A percentile compares a stretch with the other conserved stretches of the same genome.
Conservation (phyloP, 371 early-diverging fungal genomes). For the Mucor piriformis region DNA sequence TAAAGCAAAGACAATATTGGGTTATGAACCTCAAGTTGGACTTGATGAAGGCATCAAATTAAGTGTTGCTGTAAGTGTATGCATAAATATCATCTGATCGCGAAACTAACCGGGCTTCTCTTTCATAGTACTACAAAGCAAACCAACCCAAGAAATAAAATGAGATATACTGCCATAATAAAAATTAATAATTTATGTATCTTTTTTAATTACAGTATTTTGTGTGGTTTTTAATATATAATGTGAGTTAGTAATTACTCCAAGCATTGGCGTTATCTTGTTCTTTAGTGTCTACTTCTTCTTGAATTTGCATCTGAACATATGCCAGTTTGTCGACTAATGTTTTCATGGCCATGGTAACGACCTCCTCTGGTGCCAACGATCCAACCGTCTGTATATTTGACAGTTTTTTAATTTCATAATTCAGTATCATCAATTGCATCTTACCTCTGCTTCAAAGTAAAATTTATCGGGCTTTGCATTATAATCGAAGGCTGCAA, state of each 20-base stretch:
- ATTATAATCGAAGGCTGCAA: slow-evolving; percentile 80
- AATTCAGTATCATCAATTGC: background rate
- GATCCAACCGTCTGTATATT: slow-evolving; percentile 76
- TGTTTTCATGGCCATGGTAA: slow-evolving; percentile 78
- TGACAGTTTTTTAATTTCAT: background rate
- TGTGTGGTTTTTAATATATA: background rate
- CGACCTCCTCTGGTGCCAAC: slow-evolving; percentile 86
- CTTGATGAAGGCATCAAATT: slow-evolving; percentile 74
- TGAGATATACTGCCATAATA: too few relatives aligned
- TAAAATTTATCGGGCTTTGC: slow-evolving; percentile 89
- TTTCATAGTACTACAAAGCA: slow-evolving; percentile 1
- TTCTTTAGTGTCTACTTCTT: slow-evolving; percentile 57
- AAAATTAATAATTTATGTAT: too few relatives aligned
- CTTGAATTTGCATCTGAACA: slow-evolving; percentile 76
- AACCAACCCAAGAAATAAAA: background rate
- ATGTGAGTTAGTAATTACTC: slow-evolving; percentile 28
- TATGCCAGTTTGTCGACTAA: slow-evolving; percentile 83
- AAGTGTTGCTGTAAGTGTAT: slow-evolving; percentile 43
- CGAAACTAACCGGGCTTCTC: slow-evolving; percentile 7
- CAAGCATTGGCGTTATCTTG: slow-evolving; percentile 38
- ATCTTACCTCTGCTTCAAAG: slow-evolving; percentile 79
- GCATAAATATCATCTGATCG: too few relatives aligned
- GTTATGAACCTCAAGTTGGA: slow-evolving; percentile 75
- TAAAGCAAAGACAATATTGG: slow-evolving; percentile 78
- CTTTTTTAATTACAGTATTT: background rate